Conservation (phyloP, 495 filamentous ascomycete genomes). For the Xylaria acuta region DNA sequence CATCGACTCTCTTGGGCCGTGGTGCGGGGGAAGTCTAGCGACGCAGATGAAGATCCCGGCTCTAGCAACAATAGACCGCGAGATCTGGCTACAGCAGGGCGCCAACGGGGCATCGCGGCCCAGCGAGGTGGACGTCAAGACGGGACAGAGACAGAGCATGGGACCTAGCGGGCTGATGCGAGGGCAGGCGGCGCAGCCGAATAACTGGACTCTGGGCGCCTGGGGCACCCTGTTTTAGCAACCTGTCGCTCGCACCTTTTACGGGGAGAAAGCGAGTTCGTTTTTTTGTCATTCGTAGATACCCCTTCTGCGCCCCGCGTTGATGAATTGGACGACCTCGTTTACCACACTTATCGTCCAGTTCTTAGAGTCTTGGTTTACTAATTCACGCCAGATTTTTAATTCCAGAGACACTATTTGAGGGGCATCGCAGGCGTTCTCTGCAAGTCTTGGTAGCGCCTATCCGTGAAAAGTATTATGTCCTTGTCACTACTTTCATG, state of each 20-base stretch:
- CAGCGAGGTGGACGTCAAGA: constrained; percentile 62
- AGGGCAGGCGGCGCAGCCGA: constrained; percentile 59
- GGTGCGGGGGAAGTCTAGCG: constrained; percentile 86
- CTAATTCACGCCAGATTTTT: not conserved
- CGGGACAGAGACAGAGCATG: constrained; percentile 64
- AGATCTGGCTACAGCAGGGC: constrained; percentile 81
- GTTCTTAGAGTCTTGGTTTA: not conserved
- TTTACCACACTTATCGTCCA: not conserved
- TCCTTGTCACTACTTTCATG: not conserved
- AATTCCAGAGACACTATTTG: not conserved
- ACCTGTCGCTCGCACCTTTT: not conserved
- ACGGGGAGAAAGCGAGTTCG: not conserved
- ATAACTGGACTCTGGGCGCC: constrained; percentile 79
- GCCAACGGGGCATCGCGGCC: constrained; percentile 71
- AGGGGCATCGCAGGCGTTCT: not conserved
- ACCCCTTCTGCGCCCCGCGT: constrained; percentile 26
- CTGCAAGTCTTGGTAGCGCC: no score
- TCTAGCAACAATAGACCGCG: constrained; percentile 82
- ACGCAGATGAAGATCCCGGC: constrained; percentile 79
- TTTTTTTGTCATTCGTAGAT: constrained; percentile 34
- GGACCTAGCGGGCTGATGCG: constrained; percentile 62
- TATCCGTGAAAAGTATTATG: not conserved
- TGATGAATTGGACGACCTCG: constrained; percentile 7
- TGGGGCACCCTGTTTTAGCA: constrained; percentile 62
- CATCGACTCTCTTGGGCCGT: constrained; percentile 83